These are phyloP conservation scores for Platismatia glauca DNA, from an alignment of 495 filamentous ascomycete genomes.

Conservation along the genomic window DNA sequence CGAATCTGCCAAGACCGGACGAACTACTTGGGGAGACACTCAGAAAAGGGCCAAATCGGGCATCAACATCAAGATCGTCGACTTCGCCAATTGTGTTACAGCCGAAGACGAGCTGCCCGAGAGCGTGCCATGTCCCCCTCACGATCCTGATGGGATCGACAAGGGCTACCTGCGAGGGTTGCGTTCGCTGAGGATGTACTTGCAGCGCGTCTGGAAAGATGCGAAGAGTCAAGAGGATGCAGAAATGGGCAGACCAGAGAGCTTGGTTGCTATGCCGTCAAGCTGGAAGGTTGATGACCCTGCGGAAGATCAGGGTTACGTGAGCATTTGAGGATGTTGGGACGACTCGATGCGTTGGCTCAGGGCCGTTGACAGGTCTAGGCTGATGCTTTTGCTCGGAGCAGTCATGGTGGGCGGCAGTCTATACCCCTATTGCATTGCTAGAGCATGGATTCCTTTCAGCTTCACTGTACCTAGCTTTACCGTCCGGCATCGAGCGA, in stretches of 20 bases:
- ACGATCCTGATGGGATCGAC: conserved; percentile 71
- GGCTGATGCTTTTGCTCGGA: conserved; percentile 25
- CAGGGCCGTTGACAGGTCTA: conserved; percentile 21
- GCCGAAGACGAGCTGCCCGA: conserved; percentile 61
- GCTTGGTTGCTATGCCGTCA: conserved; percentile 24
- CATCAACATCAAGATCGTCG: conserved; percentile 92
- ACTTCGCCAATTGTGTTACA: conserved; percentile 96
- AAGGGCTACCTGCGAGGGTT: conserved; percentile 83
- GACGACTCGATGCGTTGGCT: background rate
- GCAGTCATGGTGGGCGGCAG: background rate
- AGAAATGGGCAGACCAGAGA: conserved; percentile 32
- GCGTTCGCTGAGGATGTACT: conserved; percentile 70
- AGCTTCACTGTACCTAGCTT: background rate
- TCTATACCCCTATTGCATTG: conserved; percentile 7
- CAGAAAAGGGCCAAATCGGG: conserved; percentile 34
- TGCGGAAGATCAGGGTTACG: conserved; percentile 21
- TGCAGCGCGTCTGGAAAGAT: conserved; percentile 79
- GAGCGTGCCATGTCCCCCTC: conserved; percentile 67
- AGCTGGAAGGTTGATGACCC: conserved; percentile 19
- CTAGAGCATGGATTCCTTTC: background rate
- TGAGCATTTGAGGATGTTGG: conserved; percentile 38
- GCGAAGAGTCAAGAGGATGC: conserved; percentile 37
- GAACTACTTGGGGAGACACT: conserved; percentile 20
- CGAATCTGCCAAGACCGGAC: conserved; percentile 3
- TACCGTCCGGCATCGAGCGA: background rate